Percentiles rank a stretch among this genome's conserved stretches.
Conservation (phyloP, 1,284 basidiomycete species). For the Leccinum discolor region DNA sequence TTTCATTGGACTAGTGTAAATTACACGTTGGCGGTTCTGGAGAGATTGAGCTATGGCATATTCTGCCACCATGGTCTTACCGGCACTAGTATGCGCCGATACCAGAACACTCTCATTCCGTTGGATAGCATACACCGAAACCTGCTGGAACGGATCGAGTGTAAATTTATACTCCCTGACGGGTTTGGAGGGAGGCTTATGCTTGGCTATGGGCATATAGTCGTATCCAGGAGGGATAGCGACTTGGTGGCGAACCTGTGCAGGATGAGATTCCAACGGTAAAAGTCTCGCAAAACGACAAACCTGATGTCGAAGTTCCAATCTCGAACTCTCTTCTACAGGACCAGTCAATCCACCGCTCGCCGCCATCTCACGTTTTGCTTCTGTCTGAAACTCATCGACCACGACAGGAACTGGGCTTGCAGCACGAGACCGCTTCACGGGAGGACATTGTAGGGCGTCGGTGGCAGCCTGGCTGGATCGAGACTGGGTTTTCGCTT, state of each 20-base stretch:
- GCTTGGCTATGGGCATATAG: constrained; percentile 90
- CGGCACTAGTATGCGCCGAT: constrained; percentile 98
- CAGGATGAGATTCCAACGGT: constrained; percentile 7
- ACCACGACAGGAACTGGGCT: constrained; percentile 74
- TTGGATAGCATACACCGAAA: constrained; percentile 94
- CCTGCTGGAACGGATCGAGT: constrained; percentile 97
- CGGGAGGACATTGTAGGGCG: too few relatives aligned
- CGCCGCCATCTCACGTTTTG: constrained; percentile 85
- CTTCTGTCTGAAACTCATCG: constrained; percentile 90
- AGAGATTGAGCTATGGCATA: constrained; percentile 99
- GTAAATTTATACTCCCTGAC: constrained; percentile 95
- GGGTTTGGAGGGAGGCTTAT: constrained; percentile 91
- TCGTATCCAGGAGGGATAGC: constrained; percentile 92
- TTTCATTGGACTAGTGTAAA: constrained; percentile 99
- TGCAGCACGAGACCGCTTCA: constrained; percentile 27
- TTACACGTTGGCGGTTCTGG: constrained; percentile 91
- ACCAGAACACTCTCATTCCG: constrained; percentile 97
- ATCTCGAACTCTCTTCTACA: constrained; percentile 63
- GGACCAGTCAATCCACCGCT: constrained; percentile 79
- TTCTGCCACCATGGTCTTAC: constrained; percentile 98
- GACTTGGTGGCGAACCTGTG: constrained; percentile 90
- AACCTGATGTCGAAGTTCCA: constrained; percentile 82
- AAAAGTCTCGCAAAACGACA: constrained; percentile 15
- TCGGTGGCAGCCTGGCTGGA: too few relatives aligned
- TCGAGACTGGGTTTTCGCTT: too few relatives aligned